Percentiles rank a stretch among this genome's conserved stretches.
Conservation (phyloP, 2,329 filamentous ascomycete genomes). For the Blastomyces emzantsi region DNA sequence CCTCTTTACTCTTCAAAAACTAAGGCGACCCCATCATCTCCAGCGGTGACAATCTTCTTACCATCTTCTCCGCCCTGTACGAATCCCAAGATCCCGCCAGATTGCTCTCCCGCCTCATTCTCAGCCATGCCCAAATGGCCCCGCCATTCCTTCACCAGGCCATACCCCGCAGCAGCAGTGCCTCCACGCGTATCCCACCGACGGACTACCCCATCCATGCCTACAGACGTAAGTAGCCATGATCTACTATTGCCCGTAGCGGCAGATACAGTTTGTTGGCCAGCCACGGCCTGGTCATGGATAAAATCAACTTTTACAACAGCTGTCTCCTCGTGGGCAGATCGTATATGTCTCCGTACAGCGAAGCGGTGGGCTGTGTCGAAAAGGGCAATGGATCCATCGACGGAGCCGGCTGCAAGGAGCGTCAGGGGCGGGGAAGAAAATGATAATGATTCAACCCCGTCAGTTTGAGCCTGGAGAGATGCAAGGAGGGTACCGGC, state of each 20-base stretch:
- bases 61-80: slow-evolving; percentile 65
- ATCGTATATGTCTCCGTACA: slow-evolving; percentile 69
- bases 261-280: slow-evolving; percentile 22
- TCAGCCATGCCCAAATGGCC: slow-evolving; percentile 53
- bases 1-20: slow-evolving; percentile 34
- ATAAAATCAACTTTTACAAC: slow-evolving; percentile 93
- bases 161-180: slow-evolving; percentile 56
- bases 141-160: slow-evolving; percentile 76
- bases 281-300: slow-evolving; percentile 33
- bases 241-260: slow-evolving; percentile 40
- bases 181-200: slow-evolving; percentile 75
- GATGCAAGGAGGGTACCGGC: slow-evolving; percentile 70
- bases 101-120: slow-evolving; percentile 61
- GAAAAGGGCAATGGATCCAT: slow-evolving; percentile 69
- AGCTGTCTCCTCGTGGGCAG: slow-evolving; percentile 77
- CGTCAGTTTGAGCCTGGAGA: slow-evolving; percentile 67
- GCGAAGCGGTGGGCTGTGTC: slow-evolving; percentile 81
- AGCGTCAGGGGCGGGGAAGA: slow-evolving; percentile 52
- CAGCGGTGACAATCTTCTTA: slow-evolving; percentile 72
- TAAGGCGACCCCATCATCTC: slow-evolving; percentile 59
- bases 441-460: slow-evolving; percentile 67
- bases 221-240: slow-evolving; percentile 72
- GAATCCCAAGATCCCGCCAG: slow-evolving; percentile 78
- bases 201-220: slow-evolving; percentile 84
- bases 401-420: slow-evolving; percentile 55